Evolutionary conservation across 176 grass and related monocot genomes (phyloP).

Genomic region (Cymbopogon citratus): DNA sequence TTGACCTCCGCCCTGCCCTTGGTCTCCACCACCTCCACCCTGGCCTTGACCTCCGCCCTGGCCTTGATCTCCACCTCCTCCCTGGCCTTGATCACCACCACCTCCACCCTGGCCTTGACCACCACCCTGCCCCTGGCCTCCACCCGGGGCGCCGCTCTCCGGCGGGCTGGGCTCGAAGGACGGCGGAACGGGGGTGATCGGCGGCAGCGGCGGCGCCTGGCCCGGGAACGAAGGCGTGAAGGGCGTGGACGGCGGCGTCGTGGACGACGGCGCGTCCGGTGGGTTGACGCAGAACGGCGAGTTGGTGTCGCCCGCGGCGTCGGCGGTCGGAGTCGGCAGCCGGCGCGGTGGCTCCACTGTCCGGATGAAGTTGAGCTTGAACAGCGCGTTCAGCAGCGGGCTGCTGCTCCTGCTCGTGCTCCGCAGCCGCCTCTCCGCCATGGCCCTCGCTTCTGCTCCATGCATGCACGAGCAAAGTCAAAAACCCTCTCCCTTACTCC

Average conservation of each 20-base stretch:
- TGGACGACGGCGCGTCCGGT: neutral
- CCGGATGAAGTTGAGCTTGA: constrained; percentile 44
- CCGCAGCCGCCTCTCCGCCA: constrained; percentile 10
- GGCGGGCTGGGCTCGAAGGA: constrained; percentile 57
- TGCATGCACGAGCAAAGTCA: neutral
- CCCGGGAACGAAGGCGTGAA: constrained; percentile 20
- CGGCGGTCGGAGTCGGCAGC: neutral
- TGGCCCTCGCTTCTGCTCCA: constrained; percentile 49
- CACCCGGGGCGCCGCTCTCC: neutral
- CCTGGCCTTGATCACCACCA: neutral
- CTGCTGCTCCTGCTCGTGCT: constrained; percentile 23
- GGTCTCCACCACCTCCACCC: neutral
- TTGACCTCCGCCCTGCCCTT: neutral
- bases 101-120: neutral
- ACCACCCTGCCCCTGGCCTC: neutral
- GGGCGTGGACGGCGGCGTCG: constrained; percentile 28
- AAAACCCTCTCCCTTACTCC: neutral
- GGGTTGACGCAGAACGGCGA: constrained; percentile 59
- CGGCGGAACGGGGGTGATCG: constrained; percentile 30
- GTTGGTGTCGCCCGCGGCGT: neutral
- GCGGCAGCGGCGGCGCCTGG: constrained; percentile 35
- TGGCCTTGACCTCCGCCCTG: neutral
- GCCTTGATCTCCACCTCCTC: neutral
- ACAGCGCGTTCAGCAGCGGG: constrained; percentile 38
- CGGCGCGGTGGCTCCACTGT: constrained; percentile 28